Evolutionary conservation across 768 basidiomycete genomes (phyloP), one percentile per base, ranked within the genome.

Genomic region (Dioszegia aurantiaca): DNA sequence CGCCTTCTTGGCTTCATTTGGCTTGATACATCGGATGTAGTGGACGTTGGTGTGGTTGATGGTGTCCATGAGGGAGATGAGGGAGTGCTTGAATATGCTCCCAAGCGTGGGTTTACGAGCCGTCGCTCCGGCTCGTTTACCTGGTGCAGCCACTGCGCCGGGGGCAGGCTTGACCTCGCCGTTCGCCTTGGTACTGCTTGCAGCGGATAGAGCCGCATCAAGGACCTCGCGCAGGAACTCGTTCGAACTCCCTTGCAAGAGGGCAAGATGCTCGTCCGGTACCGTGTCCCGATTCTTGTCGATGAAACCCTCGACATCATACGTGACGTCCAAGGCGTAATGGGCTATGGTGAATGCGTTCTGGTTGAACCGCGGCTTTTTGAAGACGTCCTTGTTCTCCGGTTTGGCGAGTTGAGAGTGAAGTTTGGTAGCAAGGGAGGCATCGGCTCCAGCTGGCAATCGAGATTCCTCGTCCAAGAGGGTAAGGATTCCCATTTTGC

Each of bases 201-300:
- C 54, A 84, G 88, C 75, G 46, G 85, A 84, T 23, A 94, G 82
- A 14, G 93, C 91, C 6, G 89, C 83, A 69, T 98, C 93, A 36
- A 99, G 81, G 39, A 97, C 93, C 74, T 97, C 93, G 77, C 88
- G 90, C 54, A 99, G 79, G 82, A 99, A 97, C 11, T 85, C 79
- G 71, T 98, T 99, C 76, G 87, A 88, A 8, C 94, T 92, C 14
- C 82, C 77, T 43, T 87, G 87, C 33, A 99, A 82, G 10, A 98
- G 81, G 2, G 85, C 80, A 84, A 99, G 90, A 55, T 98, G 95
- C 71, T 99, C 95, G 67, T 99, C 95, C 1, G 95, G 95, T 3
- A 99, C 95, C 1, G 95, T 97, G 75, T 99, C 95, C 57, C 94
- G 82, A 74, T 99, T 99, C 81, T 99, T 99, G 79, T 99, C 95